A percentile compares a stretch with the other conserved stretches of the same genome.
Evolutionary conservation across 495 filamentous ascomycete genomes (phyloP).

Genomic region (Rusavskia elegans): DNA sequence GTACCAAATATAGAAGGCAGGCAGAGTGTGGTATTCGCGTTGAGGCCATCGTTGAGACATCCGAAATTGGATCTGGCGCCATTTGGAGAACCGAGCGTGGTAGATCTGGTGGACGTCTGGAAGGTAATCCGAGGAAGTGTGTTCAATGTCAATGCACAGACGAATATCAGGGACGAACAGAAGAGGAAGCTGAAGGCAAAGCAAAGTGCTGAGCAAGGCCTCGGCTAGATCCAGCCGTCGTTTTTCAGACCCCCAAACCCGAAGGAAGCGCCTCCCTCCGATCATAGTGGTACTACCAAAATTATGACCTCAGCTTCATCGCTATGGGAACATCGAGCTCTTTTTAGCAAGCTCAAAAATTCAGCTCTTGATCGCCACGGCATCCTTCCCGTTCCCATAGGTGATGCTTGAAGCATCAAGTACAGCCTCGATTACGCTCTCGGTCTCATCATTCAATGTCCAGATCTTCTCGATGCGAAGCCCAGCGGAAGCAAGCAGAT

Average conservation of each 20-base stretch:
- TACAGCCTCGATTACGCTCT: constrained; percentile 29
- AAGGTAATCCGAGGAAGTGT: not conserved
- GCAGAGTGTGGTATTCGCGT: not conserved
- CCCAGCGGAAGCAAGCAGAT: constrained; percentile 20
- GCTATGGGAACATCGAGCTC: too few relatives aligned
- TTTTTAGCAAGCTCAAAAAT: too few relatives aligned
- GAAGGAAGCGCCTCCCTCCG: too few relatives aligned
- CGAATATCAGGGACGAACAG: not conserved
- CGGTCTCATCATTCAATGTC: constrained; percentile 9
- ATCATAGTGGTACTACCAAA: too few relatives aligned
- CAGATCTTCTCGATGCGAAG: constrained; percentile 4
- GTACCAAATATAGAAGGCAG: constrained; percentile 12
- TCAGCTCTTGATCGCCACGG: too few relatives aligned
- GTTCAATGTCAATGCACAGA: not conserved
- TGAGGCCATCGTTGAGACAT: not conserved
- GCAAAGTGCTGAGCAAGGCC: too few relatives aligned
- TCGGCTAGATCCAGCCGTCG: too few relatives aligned
- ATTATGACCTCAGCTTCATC: too few relatives aligned
- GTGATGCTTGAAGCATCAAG: not conserved
- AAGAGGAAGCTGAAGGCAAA: not conserved
- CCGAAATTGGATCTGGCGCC: not conserved
- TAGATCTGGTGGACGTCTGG: not conserved
- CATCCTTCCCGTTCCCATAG: too few relatives aligned
- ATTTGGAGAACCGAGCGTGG: not conserved
- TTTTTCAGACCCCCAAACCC: too few relatives aligned